These are phyloP conservation scores for Naganishia sp. DNA, from an alignment of 1,284 basidiomycete genomes.

Conservation along the genomic window DNA sequence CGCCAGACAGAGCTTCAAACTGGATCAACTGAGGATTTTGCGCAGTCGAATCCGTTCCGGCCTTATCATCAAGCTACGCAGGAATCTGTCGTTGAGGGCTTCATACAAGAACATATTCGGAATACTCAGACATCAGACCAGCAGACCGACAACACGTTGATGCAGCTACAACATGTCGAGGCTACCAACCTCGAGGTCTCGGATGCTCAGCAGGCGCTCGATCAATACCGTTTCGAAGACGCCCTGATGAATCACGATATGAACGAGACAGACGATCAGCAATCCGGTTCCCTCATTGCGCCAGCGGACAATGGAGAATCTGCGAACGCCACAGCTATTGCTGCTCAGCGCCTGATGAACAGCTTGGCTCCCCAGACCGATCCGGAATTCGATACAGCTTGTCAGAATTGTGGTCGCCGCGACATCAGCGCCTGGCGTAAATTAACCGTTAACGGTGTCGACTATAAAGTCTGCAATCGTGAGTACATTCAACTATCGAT, in stretches of 20 bases:
- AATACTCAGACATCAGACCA: slow-evolving; percentile 2
- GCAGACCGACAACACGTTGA: slow-evolving; percentile 3
- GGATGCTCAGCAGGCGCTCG: slow-evolving; percentile 15
- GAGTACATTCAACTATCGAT: neutral
- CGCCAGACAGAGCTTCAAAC: neutral
- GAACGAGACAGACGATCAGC: neutral
- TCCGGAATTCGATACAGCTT: slow-evolving; percentile 21
- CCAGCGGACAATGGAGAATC: slow-evolving; percentile 1
- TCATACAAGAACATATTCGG: slow-evolving; percentile 19
- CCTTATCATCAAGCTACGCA: slow-evolving; percentile 9
- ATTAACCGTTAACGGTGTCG: slow-evolving; percentile 28
- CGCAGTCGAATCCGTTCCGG: slow-evolving; percentile 14
- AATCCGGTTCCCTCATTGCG: neutral
- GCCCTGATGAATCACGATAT: slow-evolving; percentile 24
- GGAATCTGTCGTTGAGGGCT: slow-evolving; percentile 15
- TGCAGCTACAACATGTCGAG: slow-evolving; percentile 16
- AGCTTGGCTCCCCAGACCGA: slow-evolving; percentile 15
- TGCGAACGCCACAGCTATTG: slow-evolving; percentile 11
- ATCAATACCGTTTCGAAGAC: slow-evolving; percentile 23
- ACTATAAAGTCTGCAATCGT: slow-evolving; percentile 34
- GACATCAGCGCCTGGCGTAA: slow-evolving; percentile 32
- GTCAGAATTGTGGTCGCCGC: slow-evolving; percentile 33
- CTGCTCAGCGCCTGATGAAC: slow-evolving; percentile 24
- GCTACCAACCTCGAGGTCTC: slow-evolving; percentile 9
- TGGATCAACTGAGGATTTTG: neutral